Base-by-base conservation (phyloP, 371 early-diverging fungal genomes). In the Mortierella polycephala region DNA sequence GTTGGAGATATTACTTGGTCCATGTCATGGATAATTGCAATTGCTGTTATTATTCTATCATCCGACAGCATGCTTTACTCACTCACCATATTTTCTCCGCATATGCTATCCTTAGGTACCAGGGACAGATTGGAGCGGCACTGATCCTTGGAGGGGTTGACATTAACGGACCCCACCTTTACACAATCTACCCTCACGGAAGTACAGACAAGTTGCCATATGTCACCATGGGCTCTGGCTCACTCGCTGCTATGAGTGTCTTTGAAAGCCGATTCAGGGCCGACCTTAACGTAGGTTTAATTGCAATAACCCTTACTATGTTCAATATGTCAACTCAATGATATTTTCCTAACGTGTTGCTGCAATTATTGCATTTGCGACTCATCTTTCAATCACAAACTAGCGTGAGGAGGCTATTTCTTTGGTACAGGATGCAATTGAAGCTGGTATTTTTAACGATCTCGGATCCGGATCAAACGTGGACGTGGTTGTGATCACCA, bases 401-500 rank as follows among this genome's bases (percentile, higher is more conserved):
- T 83, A 94, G 93, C 90, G 96, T 64, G 93, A 98, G 63, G 96
- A 97, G 63, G 99, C 97, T 7, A 92, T 99, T 58, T 91, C 92
- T 37, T 81, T 99, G 53, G 99, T 98, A 39, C 89, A 91, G 72
- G 94, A 95, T 64, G 99, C 99, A 51, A 96, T 99, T 71, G 92
- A 96, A 83, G 96, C 99, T 39, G 99, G 99, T 89, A 96, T 99
- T 71, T 96, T 98, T 84, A 99, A 99, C 85, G 99, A 99, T 87
- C 86, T 99, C 56, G 99, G 99, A 74, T 99, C 99, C 53, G 99
- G 99, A 71, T 95, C 96, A 40, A 99, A 99, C 83, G 98, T 99
- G 67, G 99, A 99, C 87, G 92, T 99, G 8, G 90, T 89, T 64
- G 96, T 99, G 16, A 95, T 99, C 81, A 95, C 91, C 69, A 92